Conservation (phyloP, 495 filamentous ascomycete species). For the Xylaria telfairii region DNA sequence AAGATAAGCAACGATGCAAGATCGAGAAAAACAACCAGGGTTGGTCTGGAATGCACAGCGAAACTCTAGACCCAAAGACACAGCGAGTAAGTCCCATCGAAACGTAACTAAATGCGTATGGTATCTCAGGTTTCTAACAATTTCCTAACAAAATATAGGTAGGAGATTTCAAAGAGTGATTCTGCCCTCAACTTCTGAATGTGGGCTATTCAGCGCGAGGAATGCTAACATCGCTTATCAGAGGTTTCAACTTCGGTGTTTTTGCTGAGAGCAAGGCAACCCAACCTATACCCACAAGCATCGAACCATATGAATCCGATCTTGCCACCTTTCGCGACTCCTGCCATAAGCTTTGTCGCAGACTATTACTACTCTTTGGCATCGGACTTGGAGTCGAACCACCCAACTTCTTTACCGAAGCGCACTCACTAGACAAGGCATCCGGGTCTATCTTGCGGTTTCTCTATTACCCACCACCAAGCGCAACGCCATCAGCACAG, state of each 20-base stretch:
- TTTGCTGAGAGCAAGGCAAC: slow-evolving; percentile 74
- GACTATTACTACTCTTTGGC: slow-evolving; percentile 76
- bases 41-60: slow-evolving; percentile 87
- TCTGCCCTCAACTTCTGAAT: slow-evolving; percentile 6
- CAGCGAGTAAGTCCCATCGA: slow-evolving; percentile 66
- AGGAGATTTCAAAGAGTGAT: slow-evolving; percentile 93
- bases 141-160: slow-evolving; percentile 53
- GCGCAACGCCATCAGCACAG: slow-evolving; percentile 72
- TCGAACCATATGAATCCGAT: slow-evolving; percentile 64
- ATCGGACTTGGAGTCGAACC: slow-evolving; percentile 72
- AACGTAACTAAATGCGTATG: neutral
- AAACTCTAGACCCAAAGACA: slow-evolving; percentile 83
- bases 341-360: slow-evolving; percentile 76
- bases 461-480: slow-evolving; percentile 76
- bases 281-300: slow-evolving; percentile 75
- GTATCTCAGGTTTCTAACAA: neutral
- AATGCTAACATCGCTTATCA: slow-evolving; percentile 50
- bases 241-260: slow-evolving; percentile 91
- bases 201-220: neutral
- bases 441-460: slow-evolving; percentile 82
- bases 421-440: slow-evolving; percentile 65
- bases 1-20: slow-evolving; percentile 74
- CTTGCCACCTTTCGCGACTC: slow-evolving; percentile 68
- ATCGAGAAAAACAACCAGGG: slow-evolving; percentile 84
- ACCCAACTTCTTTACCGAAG: slow-evolving; percentile 72